Evolutionary conservation across 192 early-diverging fungal species (phyloP).

Genomic region (Gorgonomyces haynaldii): DNA sequence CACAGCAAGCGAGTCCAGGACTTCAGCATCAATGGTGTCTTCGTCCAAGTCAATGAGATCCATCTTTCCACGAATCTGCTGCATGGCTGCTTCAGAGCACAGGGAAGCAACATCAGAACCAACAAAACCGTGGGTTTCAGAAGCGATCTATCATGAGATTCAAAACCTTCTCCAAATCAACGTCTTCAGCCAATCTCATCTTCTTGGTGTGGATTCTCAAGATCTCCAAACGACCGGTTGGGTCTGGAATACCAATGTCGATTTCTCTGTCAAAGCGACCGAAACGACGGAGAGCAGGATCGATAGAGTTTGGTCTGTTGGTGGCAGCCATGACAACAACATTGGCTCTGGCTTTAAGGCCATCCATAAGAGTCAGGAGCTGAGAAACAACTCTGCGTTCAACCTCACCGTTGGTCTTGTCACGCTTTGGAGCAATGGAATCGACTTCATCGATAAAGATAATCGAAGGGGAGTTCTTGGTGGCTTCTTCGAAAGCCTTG

Average conservation of each 20-base stretch:
- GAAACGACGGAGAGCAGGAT: slow-evolving; percentile 95
- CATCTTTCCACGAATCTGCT: slow-evolving; percentile 99
- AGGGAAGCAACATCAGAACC: slow-evolving; percentile 94
- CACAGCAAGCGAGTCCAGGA: slow-evolving; percentile 87
- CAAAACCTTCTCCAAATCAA: slow-evolving; percentile 76
- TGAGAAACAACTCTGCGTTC: slow-evolving; percentile 98
- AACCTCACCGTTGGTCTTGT: slow-evolving; percentile 98
- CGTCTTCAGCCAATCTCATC: slow-evolving; percentile 95
- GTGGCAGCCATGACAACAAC: slow-evolving; percentile 99
- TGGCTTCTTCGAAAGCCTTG: slow-evolving; percentile 98
- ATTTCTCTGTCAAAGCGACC: slow-evolving; percentile 99
- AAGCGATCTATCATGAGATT: slow-evolving; percentile 50
- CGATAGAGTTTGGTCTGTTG: slow-evolving; percentile 97
- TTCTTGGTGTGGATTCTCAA: slow-evolving; percentile 99
- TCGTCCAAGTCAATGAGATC: slow-evolving; percentile 96
- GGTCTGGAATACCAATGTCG: slow-evolving; percentile 98
- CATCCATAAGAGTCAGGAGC: slow-evolving; percentile 96
- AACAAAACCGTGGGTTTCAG: slow-evolving; percentile 95
- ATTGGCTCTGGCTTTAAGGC: slow-evolving; percentile 90
- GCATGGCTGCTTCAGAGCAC: slow-evolving; percentile 99
- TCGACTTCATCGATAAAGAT: slow-evolving; percentile 99
- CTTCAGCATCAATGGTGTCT: slow-evolving; percentile 95
- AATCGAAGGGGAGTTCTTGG: slow-evolving; percentile 94
- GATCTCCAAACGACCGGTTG: slow-evolving; percentile 95
- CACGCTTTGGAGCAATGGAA: slow-evolving; percentile 98